Percentiles rank a stretch among this genome's conserved stretches.
These are phyloP conservation scores for Coccomyxa sp. DNA, from an alignment of 139 green algal species.

Conservation along the genomic window DNA sequence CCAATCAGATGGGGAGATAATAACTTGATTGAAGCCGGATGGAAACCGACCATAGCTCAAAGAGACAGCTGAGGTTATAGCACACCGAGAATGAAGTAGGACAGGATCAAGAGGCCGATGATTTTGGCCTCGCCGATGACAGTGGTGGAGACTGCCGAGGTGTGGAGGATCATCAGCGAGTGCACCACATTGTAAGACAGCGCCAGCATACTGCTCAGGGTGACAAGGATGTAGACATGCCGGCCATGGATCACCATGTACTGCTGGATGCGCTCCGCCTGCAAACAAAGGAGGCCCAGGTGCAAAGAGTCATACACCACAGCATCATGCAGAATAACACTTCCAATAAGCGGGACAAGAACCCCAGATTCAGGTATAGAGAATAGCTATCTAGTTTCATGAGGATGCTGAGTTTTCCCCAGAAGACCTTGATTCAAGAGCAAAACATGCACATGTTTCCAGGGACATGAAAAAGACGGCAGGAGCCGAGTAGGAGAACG, in stretches of 20 bases:
- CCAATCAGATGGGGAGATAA: neutral
- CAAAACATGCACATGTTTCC: too few species aligned
- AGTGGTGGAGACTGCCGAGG: constrained; percentile 52
- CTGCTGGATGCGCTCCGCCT: neutral
- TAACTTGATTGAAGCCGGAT: neutral
- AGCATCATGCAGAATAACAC: too few species aligned
- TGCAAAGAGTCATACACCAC: too few species aligned
- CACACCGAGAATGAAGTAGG: neutral
- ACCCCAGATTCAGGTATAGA: too few species aligned
- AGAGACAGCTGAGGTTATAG: neutral
- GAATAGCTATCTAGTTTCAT: too few species aligned
- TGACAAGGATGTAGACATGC: constrained; percentile 2
- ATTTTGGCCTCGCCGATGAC: constrained; percentile 55
- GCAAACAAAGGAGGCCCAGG: neutral
- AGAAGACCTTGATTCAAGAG: too few species aligned
- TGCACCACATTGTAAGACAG: constrained; percentile 40
- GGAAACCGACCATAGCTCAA: neutral
- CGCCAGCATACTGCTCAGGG: constrained; percentile 10
- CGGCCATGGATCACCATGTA: constrained; percentile 1
- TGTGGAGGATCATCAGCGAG: constrained; percentile 51
- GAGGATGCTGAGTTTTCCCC: too few species aligned
- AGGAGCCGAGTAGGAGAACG: too few species aligned
- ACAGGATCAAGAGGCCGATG: constrained; percentile 21
- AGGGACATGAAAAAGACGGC: too few species aligned
- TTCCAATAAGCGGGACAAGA: too few species aligned